Base-by-base conservation (phyloP, 2,329 filamentous ascomycete genomes). In the Penicillium griseofulvum region DNA sequence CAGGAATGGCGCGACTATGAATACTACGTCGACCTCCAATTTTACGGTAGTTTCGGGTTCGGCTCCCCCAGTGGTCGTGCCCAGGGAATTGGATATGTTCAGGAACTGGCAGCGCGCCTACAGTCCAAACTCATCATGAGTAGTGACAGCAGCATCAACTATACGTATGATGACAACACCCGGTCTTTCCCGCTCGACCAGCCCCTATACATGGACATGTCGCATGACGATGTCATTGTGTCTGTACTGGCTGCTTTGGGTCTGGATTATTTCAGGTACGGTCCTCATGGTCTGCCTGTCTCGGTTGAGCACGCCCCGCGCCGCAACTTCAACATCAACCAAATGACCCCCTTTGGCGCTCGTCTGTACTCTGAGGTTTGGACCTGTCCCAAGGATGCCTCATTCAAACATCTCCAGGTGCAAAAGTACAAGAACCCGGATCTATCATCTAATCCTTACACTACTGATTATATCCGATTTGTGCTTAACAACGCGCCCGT, bases 1-100 rank as follows among this genome's bases (percentile, higher is more conserved):
- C 74, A 80, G 48, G 81, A 83, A 65, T 83, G 80, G 81, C 65
- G 70, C 12, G 79, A 78, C 16, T 83, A 80, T 63, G 81, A 81
- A 57, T 77, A 78, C 54, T 77, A 75, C 2, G 66, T 82, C 12
- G 81, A 83, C 57, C 75, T 81, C 33, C 75, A 78, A 48, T 84
- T 74, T 60, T 76, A 71, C 58, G 72, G 69, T 16, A 74, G 78
- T 57, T 78, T 76, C 57, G 67, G 65, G 1, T 78, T 68, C 54
- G 79, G 79, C n/a, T 76, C 78, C 17, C 78, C 80, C 0, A 80
- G 76, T 2, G 80, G 78, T 17, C 77, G 79, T 29, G 78, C 79
- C 4, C 79, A 81, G 56, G 80, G 80, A 16, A 75, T 82, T 12
- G 80, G 80, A n/a, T 81, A 81, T 51, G 68, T 81, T 7, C 75